Conservation (phyloP, 352 stramenopile genomes). For the Pythium sukuiense region DNA sequence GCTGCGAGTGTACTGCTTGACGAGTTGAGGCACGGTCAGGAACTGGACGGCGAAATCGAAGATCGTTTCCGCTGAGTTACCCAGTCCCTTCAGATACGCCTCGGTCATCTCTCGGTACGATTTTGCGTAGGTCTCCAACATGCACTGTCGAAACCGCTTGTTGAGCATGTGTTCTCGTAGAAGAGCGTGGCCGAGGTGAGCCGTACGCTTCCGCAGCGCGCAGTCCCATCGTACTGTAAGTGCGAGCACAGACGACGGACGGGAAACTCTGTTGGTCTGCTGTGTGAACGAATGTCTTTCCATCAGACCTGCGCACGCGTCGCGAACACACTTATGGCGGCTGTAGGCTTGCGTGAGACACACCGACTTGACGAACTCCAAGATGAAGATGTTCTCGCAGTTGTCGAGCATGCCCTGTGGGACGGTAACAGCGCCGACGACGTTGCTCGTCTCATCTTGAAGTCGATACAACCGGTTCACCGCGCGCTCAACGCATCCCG, state of each 20-base stretch:
- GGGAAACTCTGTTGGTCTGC: slow-evolving; percentile 4
- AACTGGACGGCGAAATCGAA: slow-evolving; percentile 90
- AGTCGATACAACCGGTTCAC: slow-evolving; percentile 16
- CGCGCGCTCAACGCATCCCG: not conserved
- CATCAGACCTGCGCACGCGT: slow-evolving; percentile 56
- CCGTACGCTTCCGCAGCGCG: slow-evolving; percentile 52
- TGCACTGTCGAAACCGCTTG: slow-evolving; percentile 63
- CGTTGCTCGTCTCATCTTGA: not conserved
- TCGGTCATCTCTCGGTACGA: slow-evolving; percentile 74
- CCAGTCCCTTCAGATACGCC: slow-evolving; percentile 78
- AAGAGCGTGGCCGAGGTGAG: slow-evolving; percentile 58
- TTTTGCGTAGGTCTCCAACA: slow-evolving; percentile 73
- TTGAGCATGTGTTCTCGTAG: slow-evolving; percentile 80
- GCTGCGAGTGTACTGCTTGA: slow-evolving; percentile 72
- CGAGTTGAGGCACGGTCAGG: slow-evolving; percentile 77
- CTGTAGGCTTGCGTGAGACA: slow-evolving; percentile 54
- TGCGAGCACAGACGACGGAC: slow-evolving; percentile 33
- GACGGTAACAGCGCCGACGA: not conserved
- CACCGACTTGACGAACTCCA: slow-evolving; percentile 31
- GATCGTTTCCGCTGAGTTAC: slow-evolving; percentile 83
- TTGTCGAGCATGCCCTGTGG: not conserved
- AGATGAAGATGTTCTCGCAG: slow-evolving; percentile 21
- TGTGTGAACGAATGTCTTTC: slow-evolving; percentile 39
- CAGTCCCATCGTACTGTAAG: slow-evolving; percentile 76
- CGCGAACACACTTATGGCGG: slow-evolving; percentile 58